Evolutionary conservation across 495 filamentous ascomycete species (phyloP), one percentile per base, ranked within the genome.

Genomic region (Neurospora hispaniola): DNA sequence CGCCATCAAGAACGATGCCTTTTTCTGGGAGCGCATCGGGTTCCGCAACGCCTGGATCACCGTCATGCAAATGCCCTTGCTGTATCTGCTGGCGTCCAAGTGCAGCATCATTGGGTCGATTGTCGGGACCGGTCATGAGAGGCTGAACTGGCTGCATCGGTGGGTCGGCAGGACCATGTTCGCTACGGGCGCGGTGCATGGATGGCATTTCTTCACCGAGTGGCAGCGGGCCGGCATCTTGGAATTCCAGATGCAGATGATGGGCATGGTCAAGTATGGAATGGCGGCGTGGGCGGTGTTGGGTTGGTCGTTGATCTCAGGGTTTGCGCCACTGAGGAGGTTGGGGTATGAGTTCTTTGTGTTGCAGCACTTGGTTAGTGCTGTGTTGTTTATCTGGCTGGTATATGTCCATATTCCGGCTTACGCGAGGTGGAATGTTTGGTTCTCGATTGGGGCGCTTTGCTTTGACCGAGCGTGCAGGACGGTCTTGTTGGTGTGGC

Each of bases 101-200:
- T 86, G 88, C 77, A 96, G 91, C 77, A 82, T 95, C 71, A 85
- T 94, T 44, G 91, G 91, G 4, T 82, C 86, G 38, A 79, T 94
- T 18, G 85, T 86, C 8, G 93, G 92, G 5, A 87, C 86, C 42
- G 90, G 89, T 71, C 89, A 96, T 73, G 91, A 93, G 81, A 84
- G 90, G 18, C 79, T 97, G 69, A 95, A 94, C 76, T 94, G 92
- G 93, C 85, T 94, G 70, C 93, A 97, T 77, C 86, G 93, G 72
- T 95, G 93, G 92, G 87, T 89, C 14, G 87, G 91, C 2, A 88
- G 93, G 20, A 92, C 88, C 43, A 84, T 96, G 76, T 89, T 94
- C 71, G 79, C 95, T 20, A 93, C 91, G 0, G 88, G 88, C 0
- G 90, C 91, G 1, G 86, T 95, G 8, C 93, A 97, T 76, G 87